Evolutionary conservation across 176 grass and related monocot species (phyloP), one percentile per base, ranked within the genome.

Genomic region (Triticum aestivum): DNA sequence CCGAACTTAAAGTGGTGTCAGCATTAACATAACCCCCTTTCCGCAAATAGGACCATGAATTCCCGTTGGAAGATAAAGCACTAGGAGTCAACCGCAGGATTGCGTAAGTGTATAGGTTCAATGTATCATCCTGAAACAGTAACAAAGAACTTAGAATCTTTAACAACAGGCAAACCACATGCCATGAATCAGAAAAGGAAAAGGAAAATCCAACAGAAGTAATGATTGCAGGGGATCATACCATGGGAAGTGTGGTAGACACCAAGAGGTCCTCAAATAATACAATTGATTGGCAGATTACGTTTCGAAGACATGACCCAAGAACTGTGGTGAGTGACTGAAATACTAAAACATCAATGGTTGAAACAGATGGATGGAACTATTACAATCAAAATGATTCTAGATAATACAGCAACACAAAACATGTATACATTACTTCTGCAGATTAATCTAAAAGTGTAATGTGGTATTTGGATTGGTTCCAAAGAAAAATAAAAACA

Each of bases 231-330:
- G 49, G 20, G 63, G 86, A 49, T n/a, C 88, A 65, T 96, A 99
- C 97, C 39, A 92, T 92, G 54, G 94, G 82, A 27, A 98, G 83
- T 33, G 92, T 98, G 14, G 97, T 94, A 34, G 97, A 94, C 33
- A 98, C 97, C 84, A 98, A 83, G 14, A 98, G 97, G 79, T 98
- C 94, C 89, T 96, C 94, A 84, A 94, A 98, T 78, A 98, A 83
- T 93, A 98, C 41, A 59, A 98, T 72, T 14, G 88, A 96, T 78
- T 98, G 90, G 83, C 93, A 95, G 77, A 35, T 71, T 52, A 47
- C 30, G 14, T 84, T 93, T 83, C 90, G 92, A 87, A 84, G 69
- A 71, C 93, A 94, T 66, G 88, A 94, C 76, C 94, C 92, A 88
- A 98, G 90, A 69, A 92, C 78, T 80, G 93, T 92, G 49, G 86